Evolutionary conservation across 148 eudicot species (phyloP).

Genomic region (Camellia japonica): DNA sequence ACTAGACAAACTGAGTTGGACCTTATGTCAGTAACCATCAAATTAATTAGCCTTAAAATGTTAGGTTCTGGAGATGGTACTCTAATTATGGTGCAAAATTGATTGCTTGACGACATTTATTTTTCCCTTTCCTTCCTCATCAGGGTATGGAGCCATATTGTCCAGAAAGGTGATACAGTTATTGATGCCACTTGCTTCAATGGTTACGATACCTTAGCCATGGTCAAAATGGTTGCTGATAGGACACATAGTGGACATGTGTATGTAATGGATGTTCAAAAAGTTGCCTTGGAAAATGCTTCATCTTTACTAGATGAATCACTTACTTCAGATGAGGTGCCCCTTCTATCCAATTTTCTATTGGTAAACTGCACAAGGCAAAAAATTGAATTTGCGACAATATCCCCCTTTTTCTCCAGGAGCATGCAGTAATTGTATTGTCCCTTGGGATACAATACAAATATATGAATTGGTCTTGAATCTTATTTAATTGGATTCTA

Average conservation of each 20-base stretch:
- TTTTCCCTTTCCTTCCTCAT: constrained; percentile 6
- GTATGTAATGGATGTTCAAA: constrained; percentile 77
- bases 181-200: constrained; percentile 97
- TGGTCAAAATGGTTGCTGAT: constrained; percentile 64
- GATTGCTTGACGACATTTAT: background rate
- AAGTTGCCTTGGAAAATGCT: constrained; percentile 62
- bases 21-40: background rate
- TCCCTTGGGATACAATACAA: background rate
- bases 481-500: background rate
- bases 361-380: background rate
- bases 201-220: constrained; percentile 85
- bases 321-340: constrained; percentile 58
- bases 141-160: constrained; percentile 74
- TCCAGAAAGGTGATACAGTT: constrained; percentile 69
- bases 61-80: background rate
- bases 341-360: constrained; percentile 13
- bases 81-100: background rate
- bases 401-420: background rate
- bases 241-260: constrained; percentile 51
- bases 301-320: constrained; percentile 53
- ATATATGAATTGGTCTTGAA: background rate
- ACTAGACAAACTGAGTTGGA: background rate
- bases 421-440: background rate
- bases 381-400: background rate
- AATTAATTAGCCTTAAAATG: too few relatives aligned